A percentile compares a stretch with the other conserved stretches of the same genome.
Evolutionary conservation across 192 early-diverging fungal species (phyloP).

Genomic region (Coemansia sp.): DNA sequence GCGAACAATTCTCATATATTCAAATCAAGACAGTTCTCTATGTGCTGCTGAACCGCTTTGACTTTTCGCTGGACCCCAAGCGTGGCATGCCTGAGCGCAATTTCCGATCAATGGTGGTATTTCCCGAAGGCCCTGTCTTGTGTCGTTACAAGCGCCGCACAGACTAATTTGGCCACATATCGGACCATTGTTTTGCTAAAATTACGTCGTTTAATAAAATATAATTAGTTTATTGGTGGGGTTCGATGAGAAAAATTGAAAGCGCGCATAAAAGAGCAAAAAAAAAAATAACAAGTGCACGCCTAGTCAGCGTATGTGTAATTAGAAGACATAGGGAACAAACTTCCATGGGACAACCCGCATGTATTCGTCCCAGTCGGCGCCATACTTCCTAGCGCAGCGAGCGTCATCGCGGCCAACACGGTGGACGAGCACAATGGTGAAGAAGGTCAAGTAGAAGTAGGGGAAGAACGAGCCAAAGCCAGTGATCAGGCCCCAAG

Average conservation of each 20-base stretch:
- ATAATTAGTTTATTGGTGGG: not conserved
- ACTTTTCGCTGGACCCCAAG: conserved; percentile 65
- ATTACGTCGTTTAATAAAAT: not conserved
- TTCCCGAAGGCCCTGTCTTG: conserved; percentile 70
- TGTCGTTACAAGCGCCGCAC: conserved; percentile 55
- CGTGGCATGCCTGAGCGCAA: conserved; percentile 80
- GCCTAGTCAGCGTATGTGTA: not conserved
- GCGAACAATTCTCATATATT: conserved; percentile 93
- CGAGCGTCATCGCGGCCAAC: conserved; percentile 84
- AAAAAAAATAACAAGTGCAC: conserved; percentile 1
- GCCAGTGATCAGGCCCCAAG: conserved; percentile 90
- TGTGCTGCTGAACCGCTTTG: conserved; percentile 77
- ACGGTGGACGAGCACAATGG: conserved; percentile 86
- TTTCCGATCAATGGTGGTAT: conserved; percentile 90
- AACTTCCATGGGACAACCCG: conserved; percentile 81
- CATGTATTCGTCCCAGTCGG: conserved; percentile 92
- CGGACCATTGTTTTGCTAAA: not conserved
- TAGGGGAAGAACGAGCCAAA: conserved; percentile 82
- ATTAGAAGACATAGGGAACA: conserved; percentile 75
- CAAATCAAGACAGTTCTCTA: conserved; percentile 95
- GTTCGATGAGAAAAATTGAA: not conserved
- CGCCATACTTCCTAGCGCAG: conserved; percentile 89
- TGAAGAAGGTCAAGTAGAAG: conserved; percentile 96
- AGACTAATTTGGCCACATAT: not conserved
- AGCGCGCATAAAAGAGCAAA: not conserved